Evolutionary conservation across 495 filamentous ascomycete genomes (phyloP), one percentile per base, ranked within the genome.

Genomic region (Podospora appendiculata): DNA sequence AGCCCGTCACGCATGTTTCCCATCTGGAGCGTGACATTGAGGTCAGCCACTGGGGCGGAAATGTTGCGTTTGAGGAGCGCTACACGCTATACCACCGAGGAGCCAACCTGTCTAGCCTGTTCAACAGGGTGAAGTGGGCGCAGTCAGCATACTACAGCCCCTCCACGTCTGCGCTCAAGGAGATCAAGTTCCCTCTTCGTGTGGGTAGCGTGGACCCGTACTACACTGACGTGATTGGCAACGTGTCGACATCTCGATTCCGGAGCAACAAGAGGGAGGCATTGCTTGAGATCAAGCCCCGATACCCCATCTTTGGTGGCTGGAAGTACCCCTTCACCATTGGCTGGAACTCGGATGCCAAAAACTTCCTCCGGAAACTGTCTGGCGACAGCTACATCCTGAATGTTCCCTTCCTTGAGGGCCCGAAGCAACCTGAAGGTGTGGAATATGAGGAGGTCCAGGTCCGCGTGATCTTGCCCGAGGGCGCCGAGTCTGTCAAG

Each of bases 241-340:
- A 98, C 65, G 89, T 98, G 18, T 94, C 89, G 16, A 98, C 93
- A 32, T 95, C 88, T 50, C 81, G 82, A 59, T 98, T 90, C 77
- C 80, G 93, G 51, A 84, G 81, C 52, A 87, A 82, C 57, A 78
- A 77, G 65, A 79, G 85, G 2, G 90, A 95, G 60, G 89, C 88
- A 34, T 73, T 81, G 50, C 79, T 97, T 39, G 93, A 79, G 70
- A 79, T 96, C 54, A 90, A 87, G 70, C 94, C 94, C 13, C 79
- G 93, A 32, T 98, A 89, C 68, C 93, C 93, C 8, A 64, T 98
- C 19, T 97, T 97, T 62, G 93, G 93, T 44, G 89, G 88, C 47
- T 98, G 93, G 93, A 96, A 95, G 69, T 96, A 95, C 64, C 91
- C 85, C 55, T 98, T 96, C 73, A 85, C 84, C 43, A 80, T 96